Base-by-base conservation (phyloP, 2,329 filamentous ascomycete genomes). In the Hymenoscyphus infarciens region DNA sequence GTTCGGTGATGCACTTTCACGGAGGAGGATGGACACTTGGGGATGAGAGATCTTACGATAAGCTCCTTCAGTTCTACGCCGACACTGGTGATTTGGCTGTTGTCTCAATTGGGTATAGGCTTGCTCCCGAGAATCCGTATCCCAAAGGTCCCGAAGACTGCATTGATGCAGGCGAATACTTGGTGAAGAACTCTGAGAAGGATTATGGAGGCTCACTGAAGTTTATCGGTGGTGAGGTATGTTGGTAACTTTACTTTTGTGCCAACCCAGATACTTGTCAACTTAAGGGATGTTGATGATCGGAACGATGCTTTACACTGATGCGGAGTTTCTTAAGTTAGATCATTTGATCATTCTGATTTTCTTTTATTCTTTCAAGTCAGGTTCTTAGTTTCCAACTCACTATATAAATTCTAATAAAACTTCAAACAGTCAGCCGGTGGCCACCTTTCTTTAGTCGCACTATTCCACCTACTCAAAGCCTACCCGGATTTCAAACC, bases 61-160 rank as follows among this genome's bases (percentile, higher is more conserved):
- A 72, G 0, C 75, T 79, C 38, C 74, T 86, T 11, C 77, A 81
- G 60, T 75, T 75, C 65, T 79, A 82, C 71, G 82, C 83, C 56
- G 77, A 84, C 65, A 72, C 74, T 31, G 78, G 75, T 56, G 74
- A 80, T 42, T 63, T 84, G 2, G 79, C 79, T 0, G 79, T 82
- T 16, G 72, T 87, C 13, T 83, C 80, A 0, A 78, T 86, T 6
- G 84, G 83, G 1, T 87, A 87, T 70, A 77, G 85, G 31, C 78
- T 85, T 19, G 83, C 84, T 0, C 85, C 85, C 0, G 84, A 87
- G 69, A 63, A 86, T 67, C 82, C 83, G 0, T 86, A 79, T 70
- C 84, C 85, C 0, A 77, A 77, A 0, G 80, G 77, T 0, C 77
- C 79, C 3, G 76, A 87, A 59, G 85, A 87, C 70, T 84, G 82